These are phyloP conservation scores for Asparagopsis taxiformis DNA, from an alignment of 31 red algal genomes.

Conservation along the genomic window DNA sequence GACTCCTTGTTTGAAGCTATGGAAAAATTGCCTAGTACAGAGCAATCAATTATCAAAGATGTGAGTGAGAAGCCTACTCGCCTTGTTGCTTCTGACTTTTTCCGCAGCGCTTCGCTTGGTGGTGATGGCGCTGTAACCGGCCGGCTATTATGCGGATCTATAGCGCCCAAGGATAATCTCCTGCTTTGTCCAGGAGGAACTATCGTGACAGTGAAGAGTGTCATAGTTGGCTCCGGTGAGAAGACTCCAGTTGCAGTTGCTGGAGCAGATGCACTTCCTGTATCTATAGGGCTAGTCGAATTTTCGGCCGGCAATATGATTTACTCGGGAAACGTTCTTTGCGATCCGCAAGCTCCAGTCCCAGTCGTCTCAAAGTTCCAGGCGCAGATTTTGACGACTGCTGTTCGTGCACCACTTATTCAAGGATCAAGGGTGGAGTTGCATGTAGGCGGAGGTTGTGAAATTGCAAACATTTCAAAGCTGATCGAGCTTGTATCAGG, in stretches of 20 bases:
- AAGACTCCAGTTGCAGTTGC: slow-evolving; percentile 34
- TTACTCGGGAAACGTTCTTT: slow-evolving; percentile 43
- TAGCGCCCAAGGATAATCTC: slow-evolving; percentile 54
- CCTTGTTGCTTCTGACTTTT: slow-evolving; percentile 52
- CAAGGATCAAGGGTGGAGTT: slow-evolving; percentile 67
- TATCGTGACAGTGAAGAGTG: slow-evolving; percentile 27
- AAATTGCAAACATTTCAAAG: slow-evolving; percentile 45
- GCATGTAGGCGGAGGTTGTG: slow-evolving; percentile 55
- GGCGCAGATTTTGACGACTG: slow-evolving; percentile 47
- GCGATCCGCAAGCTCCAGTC: slow-evolving; percentile 56
- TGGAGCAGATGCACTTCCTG: slow-evolving; percentile 28
- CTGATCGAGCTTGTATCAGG: slow-evolving; percentile 28
- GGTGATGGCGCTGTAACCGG: slow-evolving; percentile 64
- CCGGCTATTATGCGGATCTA: slow-evolving; percentile 57
- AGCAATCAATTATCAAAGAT: slow-evolving; percentile 5
- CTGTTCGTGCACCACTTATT: slow-evolving; percentile 23
- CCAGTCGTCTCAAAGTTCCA: slow-evolving; percentile 21
- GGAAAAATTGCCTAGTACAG: slow-evolving; percentile 25
- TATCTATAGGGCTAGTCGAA: slow-evolving; percentile 29
- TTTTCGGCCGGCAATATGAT: slow-evolving; percentile 39
- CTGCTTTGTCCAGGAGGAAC: slow-evolving; percentile 25
- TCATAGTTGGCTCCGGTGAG: slow-evolving; percentile 16
- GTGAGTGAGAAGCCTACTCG: slow-evolving; percentile 47
- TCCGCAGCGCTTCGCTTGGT: slow-evolving; percentile 42
- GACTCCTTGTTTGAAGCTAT: slow-evolving; percentile 45